Base-by-base conservation (phyloP, 2,329 filamentous ascomycete species). In the Phyllosticta ampelicida region DNA sequence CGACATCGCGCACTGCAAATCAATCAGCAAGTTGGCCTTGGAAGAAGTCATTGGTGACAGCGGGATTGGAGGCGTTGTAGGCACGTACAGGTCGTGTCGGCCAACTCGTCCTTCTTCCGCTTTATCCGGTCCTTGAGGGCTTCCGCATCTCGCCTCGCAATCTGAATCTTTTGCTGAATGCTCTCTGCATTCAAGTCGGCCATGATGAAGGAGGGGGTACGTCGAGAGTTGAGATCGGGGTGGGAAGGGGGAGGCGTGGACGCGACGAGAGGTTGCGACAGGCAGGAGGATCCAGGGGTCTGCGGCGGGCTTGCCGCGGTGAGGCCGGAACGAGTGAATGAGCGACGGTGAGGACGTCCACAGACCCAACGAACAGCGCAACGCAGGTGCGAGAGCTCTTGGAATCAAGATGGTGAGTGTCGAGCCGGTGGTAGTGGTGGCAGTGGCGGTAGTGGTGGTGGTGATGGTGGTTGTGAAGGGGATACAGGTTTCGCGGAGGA, bases 21-120 rank as follows among this genome's bases (percentile, higher is more conserved):
- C 19, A 10, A 19, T 59, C 48, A 59, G 57, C 57, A 51, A 23
- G 26, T 13, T 18, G 48, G 13, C 18, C 10, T 19, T 16, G 20
- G 36, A 8, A 20, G 51, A 26, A 18, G 44, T 16, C 26, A 61
- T 54, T 53, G 53, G 44, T 36, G 55, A 23, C 28, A n/a, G 50
- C 18, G 23, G 48, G 20, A 13, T 50, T 29, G 18, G 55, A 48
- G 19, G 58, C 57, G 52, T 10, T 18, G 54, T 61, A 49, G 56
- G 59, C 60, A 76, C 92, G 84, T 85, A 99, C 94, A 86, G 71
- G 91, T 95, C 63, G 91, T 95, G 77, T 99, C 94, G 73, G 92
- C 92, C 67, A 99, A 84, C 78, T 97, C 94, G 83, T 99, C 94
- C 87, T 97, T 97, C 85, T 95, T 96, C 77, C 91, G 86, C 86